Percentiles rank a stretch among this genome's conserved stretches.
These are phyloP conservation scores for Scutellaria baicalensis DNA, from an alignment of 257 asterid species.

Conservation along the genomic window DNA sequence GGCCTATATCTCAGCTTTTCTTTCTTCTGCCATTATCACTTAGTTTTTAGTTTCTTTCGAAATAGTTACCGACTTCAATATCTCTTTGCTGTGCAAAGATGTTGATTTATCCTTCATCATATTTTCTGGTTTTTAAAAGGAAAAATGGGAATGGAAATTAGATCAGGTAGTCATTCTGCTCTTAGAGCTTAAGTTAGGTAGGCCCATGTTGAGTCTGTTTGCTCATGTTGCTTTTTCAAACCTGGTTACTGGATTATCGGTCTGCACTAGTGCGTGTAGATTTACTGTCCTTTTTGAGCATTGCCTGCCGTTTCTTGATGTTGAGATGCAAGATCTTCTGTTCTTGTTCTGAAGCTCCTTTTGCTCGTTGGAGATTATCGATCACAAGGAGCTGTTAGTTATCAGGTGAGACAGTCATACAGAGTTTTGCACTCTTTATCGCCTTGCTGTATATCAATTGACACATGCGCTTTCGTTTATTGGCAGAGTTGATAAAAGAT, in stretches of 20 bases:
- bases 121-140: slow-evolving; percentile 56
- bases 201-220: slow-evolving; percentile 1
- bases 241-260: slow-evolving; percentile 5
- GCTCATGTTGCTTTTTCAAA: not conserved
- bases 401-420: slow-evolving; percentile 13
- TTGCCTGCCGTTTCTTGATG: slow-evolving; percentile 10
- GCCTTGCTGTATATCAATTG: not conserved
- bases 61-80: slow-evolving; percentile 25
- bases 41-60: not conserved
- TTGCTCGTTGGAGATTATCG: slow-evolving; percentile 38
- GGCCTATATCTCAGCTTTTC: not conserved
- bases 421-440: not conserved
- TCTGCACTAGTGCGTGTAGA: not conserved
- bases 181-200: slow-evolving; percentile 11
- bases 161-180: slow-evolving; percentile 23
- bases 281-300: slow-evolving; percentile 10
- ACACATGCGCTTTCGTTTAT: not conserved
- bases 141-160: slow-evolving; percentile 43
- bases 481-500: slow-evolving; percentile 16
- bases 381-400: slow-evolving; percentile 30
- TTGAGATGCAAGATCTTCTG: not conserved
- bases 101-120: slow-evolving; percentile 30
- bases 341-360: too few relatives aligned
- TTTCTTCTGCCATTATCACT: not conserved
- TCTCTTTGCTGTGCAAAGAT: slow-evolving; percentile 19